Conservation (phyloP, 768 basidiomycete genomes). For the Russula foetens region DNA sequence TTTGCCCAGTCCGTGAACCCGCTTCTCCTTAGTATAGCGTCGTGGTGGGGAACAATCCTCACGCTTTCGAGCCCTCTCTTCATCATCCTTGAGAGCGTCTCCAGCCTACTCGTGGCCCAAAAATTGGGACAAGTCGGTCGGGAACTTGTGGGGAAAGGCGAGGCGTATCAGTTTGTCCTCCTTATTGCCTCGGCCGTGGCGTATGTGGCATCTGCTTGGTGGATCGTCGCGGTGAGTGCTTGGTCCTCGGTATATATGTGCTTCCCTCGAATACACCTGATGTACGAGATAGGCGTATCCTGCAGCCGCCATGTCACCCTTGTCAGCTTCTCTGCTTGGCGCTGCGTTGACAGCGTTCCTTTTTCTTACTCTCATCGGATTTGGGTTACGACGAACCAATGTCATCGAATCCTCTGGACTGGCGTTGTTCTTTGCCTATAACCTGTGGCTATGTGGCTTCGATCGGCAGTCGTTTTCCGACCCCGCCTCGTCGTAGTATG, state of each 20-base stretch:
- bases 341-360: slow-evolving; percentile 81
- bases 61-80: slow-evolving; percentile 69
- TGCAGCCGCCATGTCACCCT: slow-evolving; percentile 70
- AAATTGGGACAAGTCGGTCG: slow-evolving; percentile 73
- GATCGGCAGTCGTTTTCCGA: slow-evolving; percentile 67
- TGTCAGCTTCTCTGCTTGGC: slow-evolving; percentile 85
- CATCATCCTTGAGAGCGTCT: slow-evolving; percentile 76
- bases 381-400: slow-evolving; percentile 80
- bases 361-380: slow-evolving; percentile 89
- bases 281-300: slow-evolving; percentile 57
- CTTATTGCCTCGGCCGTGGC: slow-evolving; percentile 70
- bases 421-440: slow-evolving; percentile 82
- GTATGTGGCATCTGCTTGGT: slow-evolving; percentile 78
- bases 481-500: slow-evolving; percentile 71
- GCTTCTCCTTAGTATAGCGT: slow-evolving; percentile 45
- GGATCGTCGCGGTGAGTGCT: slow-evolving; percentile 68
- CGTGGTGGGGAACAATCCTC: slow-evolving; percentile 67
- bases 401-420: slow-evolving; percentile 88
- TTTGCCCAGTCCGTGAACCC: slow-evolving; percentile 61
- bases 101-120: slow-evolving; percentile 75
- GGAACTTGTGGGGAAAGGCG: slow-evolving; percentile 61
- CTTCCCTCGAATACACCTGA: background rate
- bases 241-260: background rate
- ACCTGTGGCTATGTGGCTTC: slow-evolving; percentile 84
- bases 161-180: slow-evolving; percentile 67